phyloP scores from a whole-genome alignment of 139 green algal species.

The Micractinium sp. region DNA sequence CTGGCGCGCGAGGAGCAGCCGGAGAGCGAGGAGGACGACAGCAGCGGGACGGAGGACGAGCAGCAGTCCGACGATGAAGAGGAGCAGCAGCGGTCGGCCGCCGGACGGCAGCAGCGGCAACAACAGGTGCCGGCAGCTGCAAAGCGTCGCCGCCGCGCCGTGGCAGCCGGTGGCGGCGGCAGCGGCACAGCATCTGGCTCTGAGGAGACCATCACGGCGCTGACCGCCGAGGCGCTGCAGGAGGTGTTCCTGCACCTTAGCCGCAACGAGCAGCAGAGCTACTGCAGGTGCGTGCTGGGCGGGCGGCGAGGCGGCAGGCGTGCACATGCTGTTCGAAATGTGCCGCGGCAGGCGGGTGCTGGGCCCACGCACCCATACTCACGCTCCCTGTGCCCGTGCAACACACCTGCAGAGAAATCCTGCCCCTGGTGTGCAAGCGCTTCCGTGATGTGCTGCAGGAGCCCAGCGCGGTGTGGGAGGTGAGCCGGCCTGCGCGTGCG shows the following conservation, averaged over 20 bases:
- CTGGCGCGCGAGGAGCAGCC: background rate
- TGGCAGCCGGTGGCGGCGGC: background rate
- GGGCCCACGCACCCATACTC: background rate
- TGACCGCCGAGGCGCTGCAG: constrained; percentile 24
- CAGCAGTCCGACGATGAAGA: background rate
- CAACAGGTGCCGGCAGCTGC: background rate
- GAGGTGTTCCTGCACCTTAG: constrained; percentile 10
- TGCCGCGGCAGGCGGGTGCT: background rate
- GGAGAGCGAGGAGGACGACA: background rate
- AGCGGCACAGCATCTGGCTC: background rate
- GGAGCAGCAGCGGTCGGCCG: background rate
- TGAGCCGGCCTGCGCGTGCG: background rate
- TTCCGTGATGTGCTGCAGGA: constrained; percentile 30
- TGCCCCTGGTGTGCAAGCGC: constrained; percentile 36
- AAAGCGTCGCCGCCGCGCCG: background rate
- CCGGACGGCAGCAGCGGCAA: background rate
- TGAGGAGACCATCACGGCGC: background rate
- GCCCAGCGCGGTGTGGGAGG: constrained; percentile 28
- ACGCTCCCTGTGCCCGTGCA: background rate
- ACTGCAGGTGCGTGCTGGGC: constrained; percentile 18
- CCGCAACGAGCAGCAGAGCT: constrained; percentile 9
- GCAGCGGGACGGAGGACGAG: background rate
- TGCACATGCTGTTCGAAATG: background rate
- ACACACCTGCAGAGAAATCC: constrained; percentile 21
- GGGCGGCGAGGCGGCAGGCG: background rate